These are phyloP conservation scores for Yamadazyma mexicana DNA, from an alignment of 1,139 yeast species.

Conservation along the genomic window DNA sequence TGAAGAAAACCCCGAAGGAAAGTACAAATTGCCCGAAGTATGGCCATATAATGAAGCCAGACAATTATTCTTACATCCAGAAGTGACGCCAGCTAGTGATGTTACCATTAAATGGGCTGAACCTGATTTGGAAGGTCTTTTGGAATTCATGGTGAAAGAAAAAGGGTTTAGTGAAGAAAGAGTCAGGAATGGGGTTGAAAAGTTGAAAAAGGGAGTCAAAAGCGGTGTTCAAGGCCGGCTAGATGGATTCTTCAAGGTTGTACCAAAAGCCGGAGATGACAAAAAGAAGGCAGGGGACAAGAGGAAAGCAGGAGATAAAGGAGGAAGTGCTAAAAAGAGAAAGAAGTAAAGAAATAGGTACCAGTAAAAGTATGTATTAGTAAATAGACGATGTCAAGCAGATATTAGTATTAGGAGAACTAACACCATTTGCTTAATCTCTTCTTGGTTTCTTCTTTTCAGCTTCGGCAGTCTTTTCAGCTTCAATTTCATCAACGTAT, in stretches of 20 bases:
- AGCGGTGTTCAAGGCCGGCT: slow-evolving; percentile 88
- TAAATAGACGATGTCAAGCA: neutral
- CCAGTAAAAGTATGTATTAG: neutral
- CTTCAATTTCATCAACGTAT: slow-evolving; percentile 82
- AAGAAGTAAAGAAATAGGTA: neutral
- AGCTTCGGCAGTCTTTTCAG: slow-evolving; percentile 87
- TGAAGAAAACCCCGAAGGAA: slow-evolving; percentile 59
- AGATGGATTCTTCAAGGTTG: slow-evolving; percentile 85
- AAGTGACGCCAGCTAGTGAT: slow-evolving; percentile 61
- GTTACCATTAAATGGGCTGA: slow-evolving; percentile 74
- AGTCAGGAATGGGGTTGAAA: slow-evolving; percentile 82
- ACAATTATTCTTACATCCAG: slow-evolving; percentile 78
- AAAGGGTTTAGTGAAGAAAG: slow-evolving; percentile 93
- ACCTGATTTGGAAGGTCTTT: slow-evolving; percentile 75
- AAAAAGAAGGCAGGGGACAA: slow-evolving; percentile 23
- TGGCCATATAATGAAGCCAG: slow-evolving; percentile 95
- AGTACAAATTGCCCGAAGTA: slow-evolving; percentile 84
- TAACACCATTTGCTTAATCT: slow-evolving; percentile 15
- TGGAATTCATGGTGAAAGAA: slow-evolving; percentile 68
- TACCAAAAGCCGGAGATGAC: slow-evolving; percentile 44
- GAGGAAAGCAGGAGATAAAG: slow-evolving; percentile 20
- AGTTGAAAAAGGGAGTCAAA: slow-evolving; percentile 79
- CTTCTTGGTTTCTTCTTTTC: slow-evolving; percentile 73
- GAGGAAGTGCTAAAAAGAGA: slow-evolving; percentile 12
- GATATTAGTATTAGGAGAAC: neutral